Percentiles rank a stretch among this genome's conserved stretches.
These are phyloP conservation scores for Leccinum subrobustum DNA, from an alignment of 1,284 basidiomycete genomes.

Conservation along the genomic window DNA sequence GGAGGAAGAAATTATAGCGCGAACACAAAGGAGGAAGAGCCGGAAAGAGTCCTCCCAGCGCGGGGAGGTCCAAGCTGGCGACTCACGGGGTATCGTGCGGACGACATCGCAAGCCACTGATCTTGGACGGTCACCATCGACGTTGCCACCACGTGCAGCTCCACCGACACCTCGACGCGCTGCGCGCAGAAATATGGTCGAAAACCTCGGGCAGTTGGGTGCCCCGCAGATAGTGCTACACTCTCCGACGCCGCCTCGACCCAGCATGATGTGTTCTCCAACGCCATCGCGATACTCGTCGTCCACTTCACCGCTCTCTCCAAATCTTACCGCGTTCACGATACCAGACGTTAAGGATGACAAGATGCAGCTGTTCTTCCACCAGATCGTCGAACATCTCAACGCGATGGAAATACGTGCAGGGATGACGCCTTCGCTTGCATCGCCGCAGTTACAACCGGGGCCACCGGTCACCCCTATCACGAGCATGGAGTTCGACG, in stretches of 20 bases:
- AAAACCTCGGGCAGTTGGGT: constrained; percentile 20
- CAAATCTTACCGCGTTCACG: constrained; percentile 39
- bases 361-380: constrained; percentile 75
- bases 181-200: constrained; percentile 17
- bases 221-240: constrained; percentile 21
- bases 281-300: constrained; percentile 30
- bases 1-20: constrained; percentile 45
- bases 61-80: neutral
- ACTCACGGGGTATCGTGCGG: too few species aligned
- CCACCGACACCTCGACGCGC: constrained; percentile 61
- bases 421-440: constrained; percentile 19
- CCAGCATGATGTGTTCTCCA: constrained; percentile 19
- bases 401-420: constrained; percentile 61
- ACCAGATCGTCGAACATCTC: constrained; percentile 79
- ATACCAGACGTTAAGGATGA: constrained; percentile 48
- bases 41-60: constrained; percentile 30
- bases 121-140: constrained; percentile 19
- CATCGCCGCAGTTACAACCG: constrained; percentile 21
- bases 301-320: constrained; percentile 27
- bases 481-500: constrained; percentile 17
- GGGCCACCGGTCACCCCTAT: constrained; percentile 20
- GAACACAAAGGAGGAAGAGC: constrained; percentile 30
- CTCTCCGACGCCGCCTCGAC: constrained; percentile 32
- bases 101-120: too few species aligned
- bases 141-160: constrained; percentile 50